A percentile compares a stretch with the other conserved stretches of the same genome.
These are phyloP conservation scores for Ogataea nakhonphanomensis DNA, from an alignment of 805 yeast species.

Conservation along the genomic window DNA sequence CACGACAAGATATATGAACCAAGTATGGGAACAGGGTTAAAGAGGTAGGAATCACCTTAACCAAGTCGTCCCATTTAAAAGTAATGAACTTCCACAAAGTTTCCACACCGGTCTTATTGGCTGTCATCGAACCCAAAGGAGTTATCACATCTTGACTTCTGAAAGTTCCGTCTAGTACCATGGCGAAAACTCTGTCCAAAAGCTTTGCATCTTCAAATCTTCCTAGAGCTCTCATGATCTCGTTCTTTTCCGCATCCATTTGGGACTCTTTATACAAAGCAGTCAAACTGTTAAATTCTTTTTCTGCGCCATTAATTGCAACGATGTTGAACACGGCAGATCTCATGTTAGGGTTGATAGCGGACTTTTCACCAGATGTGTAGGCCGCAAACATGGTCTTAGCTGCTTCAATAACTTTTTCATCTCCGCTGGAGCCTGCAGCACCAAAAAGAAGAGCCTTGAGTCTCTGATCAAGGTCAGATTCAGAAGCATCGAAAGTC, in stretches of 20 bases:
- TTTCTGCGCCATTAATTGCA: constrained; percentile 37
- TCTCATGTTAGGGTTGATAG: constrained; percentile 46
- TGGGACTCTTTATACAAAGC: constrained; percentile 48
- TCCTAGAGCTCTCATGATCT: constrained; percentile 55
- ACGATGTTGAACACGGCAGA: constrained; percentile 43
- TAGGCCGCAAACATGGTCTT: constrained; percentile 28
- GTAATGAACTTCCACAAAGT: constrained; percentile 70
- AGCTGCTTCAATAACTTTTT: constrained; percentile 33
- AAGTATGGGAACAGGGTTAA: constrained; percentile 76
- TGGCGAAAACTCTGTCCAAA: constrained; percentile 37
- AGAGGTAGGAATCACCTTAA: constrained; percentile 72
- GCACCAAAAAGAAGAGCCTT: constrained; percentile 41
- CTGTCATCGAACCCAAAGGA: constrained; percentile 72
- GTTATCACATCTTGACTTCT: constrained; percentile 46
- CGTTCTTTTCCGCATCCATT: constrained; percentile 55
- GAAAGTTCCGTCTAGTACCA: constrained; percentile 66
- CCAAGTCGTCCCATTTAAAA: constrained; percentile 67
- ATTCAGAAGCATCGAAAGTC: constrained; percentile 77
- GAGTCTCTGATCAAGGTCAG: constrained; percentile 36
- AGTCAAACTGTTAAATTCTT: constrained; percentile 40
- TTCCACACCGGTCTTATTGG: constrained; percentile 61
- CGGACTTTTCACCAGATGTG: constrained; percentile 26
- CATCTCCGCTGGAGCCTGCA: constrained; percentile 41
- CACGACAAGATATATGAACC: constrained; percentile 53
- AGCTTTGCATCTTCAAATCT: constrained; percentile 37